These are phyloP conservation scores for Wickerhamiella kurtzmanii DNA, from an alignment of 805 yeast genomes.

Conservation along the genomic window DNA sequence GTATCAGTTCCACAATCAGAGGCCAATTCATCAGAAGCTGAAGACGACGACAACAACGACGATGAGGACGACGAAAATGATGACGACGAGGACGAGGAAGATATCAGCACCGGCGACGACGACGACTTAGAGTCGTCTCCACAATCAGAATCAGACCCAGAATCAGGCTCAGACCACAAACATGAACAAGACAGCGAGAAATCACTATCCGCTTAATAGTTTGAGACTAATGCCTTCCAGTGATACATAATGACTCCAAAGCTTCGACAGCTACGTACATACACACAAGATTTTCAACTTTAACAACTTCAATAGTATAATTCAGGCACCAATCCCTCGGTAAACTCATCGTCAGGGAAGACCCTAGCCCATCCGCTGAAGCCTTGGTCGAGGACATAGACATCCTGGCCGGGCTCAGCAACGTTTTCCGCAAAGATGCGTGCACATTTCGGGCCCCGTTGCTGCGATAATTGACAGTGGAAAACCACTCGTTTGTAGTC, in stretches of 20 bases:
- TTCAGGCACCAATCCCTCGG: slow-evolving; percentile 44
- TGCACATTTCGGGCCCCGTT: slow-evolving; percentile 82
- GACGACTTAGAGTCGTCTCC: background rate
- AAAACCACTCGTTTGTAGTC: slow-evolving; percentile 50
- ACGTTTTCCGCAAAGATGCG: slow-evolving; percentile 36
- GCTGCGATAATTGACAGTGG: slow-evolving; percentile 86
- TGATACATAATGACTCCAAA: no score
- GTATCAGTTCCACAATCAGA: background rate
- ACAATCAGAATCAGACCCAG: background rate
- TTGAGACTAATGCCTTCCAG: no score
- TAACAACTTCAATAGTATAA: slow-evolving; percentile 21
- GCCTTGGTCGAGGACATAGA: slow-evolving; percentile 74
- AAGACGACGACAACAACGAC: background rate
- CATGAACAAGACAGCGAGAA: no score
- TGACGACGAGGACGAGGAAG: slow-evolving; percentile 1
- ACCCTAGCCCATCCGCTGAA: slow-evolving; percentile 68
- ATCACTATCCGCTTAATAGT: no score
- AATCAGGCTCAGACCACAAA: no score
- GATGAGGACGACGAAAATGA: slow-evolving; percentile 3
- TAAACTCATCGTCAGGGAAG: slow-evolving; percentile 47
- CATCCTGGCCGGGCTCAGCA: slow-evolving; percentile 28
- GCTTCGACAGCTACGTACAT: slow-evolving; percentile 1
- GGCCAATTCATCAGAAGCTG: background rate
- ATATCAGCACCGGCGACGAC: background rate
- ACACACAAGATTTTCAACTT: background rate